Evolutionary conservation across 2,329 filamentous ascomycete genomes (phyloP).

Genomic region (Trichoderma hamatum): DNA sequence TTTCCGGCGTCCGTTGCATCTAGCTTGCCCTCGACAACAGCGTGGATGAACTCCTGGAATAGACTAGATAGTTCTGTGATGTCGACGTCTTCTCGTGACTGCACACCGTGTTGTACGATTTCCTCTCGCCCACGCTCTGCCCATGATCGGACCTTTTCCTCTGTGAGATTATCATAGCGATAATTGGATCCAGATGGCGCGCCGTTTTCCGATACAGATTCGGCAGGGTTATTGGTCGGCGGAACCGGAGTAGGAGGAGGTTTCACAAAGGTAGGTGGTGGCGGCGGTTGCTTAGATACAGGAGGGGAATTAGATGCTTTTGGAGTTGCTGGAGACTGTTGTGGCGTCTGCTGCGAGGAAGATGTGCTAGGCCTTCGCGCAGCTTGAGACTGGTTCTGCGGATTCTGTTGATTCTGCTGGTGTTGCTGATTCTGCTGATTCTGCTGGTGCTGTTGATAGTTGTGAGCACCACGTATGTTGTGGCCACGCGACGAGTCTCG

Average conservation of each 20-base stretch:
- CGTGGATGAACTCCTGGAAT: slow-evolving; percentile 83
- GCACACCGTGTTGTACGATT: slow-evolving; percentile 65
- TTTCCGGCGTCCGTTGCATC: slow-evolving; percentile 69
- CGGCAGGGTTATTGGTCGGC: slow-evolving; percentile 30
- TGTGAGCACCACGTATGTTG: slow-evolving; percentile 35
- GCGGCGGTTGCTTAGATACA: slow-evolving; percentile 30
- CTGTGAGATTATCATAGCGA: slow-evolving; percentile 75
- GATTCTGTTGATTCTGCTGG: not conserved
- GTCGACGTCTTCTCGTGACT: slow-evolving; percentile 69
- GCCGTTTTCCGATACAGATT: slow-evolving; percentile 34
- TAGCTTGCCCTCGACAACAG: slow-evolving; percentile 71
- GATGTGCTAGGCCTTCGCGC: slow-evolving; percentile 31
- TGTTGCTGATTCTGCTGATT: not conserved
- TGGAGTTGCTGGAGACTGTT: slow-evolving; percentile 32
- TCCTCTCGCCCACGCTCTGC: slow-evolving; percentile 64
- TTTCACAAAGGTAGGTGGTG: slow-evolving; percentile 30
- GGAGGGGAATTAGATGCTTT: slow-evolving; percentile 30
- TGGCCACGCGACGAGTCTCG: slow-evolving; percentile 54
- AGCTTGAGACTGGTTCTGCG: slow-evolving; percentile 31
- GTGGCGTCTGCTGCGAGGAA: slow-evolving; percentile 27
- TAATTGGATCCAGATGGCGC: slow-evolving; percentile 54
- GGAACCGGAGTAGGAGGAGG: slow-evolving; percentile 33
- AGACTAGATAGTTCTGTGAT: slow-evolving; percentile 68
- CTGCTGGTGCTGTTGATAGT: slow-evolving; percentile 29
- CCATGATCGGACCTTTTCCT: slow-evolving; percentile 71